Conservation (phyloP, 1,284 basidiomycete genomes). For the Malassezia globosa region DNA sequence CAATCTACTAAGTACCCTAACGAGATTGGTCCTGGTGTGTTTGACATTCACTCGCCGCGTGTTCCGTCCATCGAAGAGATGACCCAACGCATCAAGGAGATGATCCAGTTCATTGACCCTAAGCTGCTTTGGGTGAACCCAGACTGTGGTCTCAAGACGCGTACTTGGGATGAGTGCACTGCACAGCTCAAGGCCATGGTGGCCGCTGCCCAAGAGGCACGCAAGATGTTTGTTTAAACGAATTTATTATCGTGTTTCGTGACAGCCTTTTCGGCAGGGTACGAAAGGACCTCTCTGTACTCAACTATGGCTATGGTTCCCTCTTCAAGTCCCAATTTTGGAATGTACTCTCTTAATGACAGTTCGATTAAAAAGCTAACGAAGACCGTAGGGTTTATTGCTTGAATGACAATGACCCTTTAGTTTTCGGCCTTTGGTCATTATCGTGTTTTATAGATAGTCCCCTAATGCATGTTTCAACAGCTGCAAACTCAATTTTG, state of each 20-base stretch:
- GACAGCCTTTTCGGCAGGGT: constrained; percentile 5
- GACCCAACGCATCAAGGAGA: constrained; percentile 75
- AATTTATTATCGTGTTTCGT: neutral
- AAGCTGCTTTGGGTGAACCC: constrained; percentile 70
- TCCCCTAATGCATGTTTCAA: constrained; percentile 16
- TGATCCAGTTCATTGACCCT: constrained; percentile 50
- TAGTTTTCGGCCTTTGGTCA: neutral
- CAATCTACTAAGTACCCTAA: constrained; percentile 90
- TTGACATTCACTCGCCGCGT: constrained; percentile 99
- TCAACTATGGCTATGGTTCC: constrained; percentile 17
- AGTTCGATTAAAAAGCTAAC: too few relatives aligned
- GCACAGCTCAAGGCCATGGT: constrained; percentile 47
- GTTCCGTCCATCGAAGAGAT: constrained; percentile 79
- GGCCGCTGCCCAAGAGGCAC: constrained; percentile 65
- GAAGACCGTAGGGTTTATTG: too few relatives aligned
- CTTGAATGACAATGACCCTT: too few relatives aligned
- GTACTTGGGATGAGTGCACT: constrained; percentile 56
- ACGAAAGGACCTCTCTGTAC: constrained; percentile 11
- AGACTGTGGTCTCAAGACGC: constrained; percentile 55
- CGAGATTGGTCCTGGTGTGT: constrained; percentile 83
- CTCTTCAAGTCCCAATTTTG: constrained; percentile 6
- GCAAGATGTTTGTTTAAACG: constrained; percentile 52
- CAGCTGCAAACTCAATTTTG: constrained; percentile 15
- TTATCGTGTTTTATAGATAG: constrained; percentile 12
- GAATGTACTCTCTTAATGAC: too few relatives aligned